phyloP scores from a whole-genome alignment of 2,329 filamentous ascomycete genomes.

The Fusarium sacchari region DNA sequence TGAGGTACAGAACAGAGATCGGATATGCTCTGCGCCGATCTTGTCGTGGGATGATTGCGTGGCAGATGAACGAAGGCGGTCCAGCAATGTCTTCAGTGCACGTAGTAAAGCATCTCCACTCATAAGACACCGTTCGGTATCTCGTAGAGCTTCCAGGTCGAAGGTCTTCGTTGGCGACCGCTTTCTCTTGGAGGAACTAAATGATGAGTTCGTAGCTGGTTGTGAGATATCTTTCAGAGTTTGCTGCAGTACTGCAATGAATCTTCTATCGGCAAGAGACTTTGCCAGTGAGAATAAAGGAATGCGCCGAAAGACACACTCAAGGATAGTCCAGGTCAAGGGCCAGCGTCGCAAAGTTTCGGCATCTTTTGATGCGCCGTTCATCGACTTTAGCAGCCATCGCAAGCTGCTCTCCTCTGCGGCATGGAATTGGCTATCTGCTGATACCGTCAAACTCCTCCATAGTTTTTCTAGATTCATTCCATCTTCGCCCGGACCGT shows the following conservation, averaged over 20 bases:
- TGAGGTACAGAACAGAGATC: constrained; percentile 64
- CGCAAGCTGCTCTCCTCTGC: constrained; percentile 68
- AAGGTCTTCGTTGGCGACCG: constrained; percentile 51
- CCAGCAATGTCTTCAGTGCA: constrained; percentile 58
- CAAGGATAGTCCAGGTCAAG: constrained; percentile 70
- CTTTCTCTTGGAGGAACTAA: constrained; percentile 57
- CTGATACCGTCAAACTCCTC: constrained; percentile 57
- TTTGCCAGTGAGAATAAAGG: constrained; percentile 76
- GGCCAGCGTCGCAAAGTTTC: constrained; percentile 66
- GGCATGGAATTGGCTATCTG: constrained; percentile 58
- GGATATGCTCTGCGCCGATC: constrained; percentile 68
- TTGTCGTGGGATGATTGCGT: constrained; percentile 53
- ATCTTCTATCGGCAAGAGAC: constrained; percentile 75
- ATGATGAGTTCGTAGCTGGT: constrained; percentile 42
- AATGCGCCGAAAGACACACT: constrained; percentile 70
- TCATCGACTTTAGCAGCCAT: constrained; percentile 72
- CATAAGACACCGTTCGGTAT: constrained; percentile 54
- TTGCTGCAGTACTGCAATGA: constrained; percentile 72
- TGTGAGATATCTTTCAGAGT: constrained; percentile 68
- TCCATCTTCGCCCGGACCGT: constrained; percentile 54
- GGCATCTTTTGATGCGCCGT: constrained; percentile 55
- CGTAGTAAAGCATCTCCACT: constrained; percentile 60
- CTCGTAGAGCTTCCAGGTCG: constrained; percentile 53
- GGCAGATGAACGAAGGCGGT: constrained; percentile 52
- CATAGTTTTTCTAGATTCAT: constrained; percentile 62